Base-by-base conservation (phyloP, 805 yeast genomes). In the Nakazawaea molendinolei region DNA sequence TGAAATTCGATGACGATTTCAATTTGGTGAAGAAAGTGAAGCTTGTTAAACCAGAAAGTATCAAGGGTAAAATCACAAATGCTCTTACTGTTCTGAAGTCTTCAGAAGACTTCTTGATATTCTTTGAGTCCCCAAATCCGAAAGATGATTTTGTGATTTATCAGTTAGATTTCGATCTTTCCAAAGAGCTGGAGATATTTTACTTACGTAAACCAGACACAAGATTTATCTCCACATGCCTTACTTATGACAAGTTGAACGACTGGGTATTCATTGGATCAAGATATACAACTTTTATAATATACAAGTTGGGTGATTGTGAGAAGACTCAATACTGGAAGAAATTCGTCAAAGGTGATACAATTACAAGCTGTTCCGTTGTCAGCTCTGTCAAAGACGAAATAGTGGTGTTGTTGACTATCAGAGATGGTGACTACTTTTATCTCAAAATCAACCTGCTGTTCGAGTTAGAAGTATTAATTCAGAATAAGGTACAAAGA, bases 51-150 rank as follows among this genome's bases (percentile, higher is more conserved):
- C 49, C 59, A 3, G 53, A 53, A 1, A 52, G 67, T 3, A 53
- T 63, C 4, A 26, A 45, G 5, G 30, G 36, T 3, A 47, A 77
- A 46, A 60, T 72, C 5, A 69, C 72, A 18, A 80, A 78, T 46
- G 59, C 73, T 9, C 49, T 79, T 28, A 50, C 65, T 0, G 41
- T 52, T 3, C 41, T 44, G 12, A 48, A 44, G 12, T 41, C 50
- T 16, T 51, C 53, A 1, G 50, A 50, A 6, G 41, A 19, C 9
- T 33, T 63, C 10, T 63, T 63, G 31, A 27, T 75, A 0, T 49
- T 82, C 13, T 50, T 69, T 5, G 92, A 83, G 45, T 75, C 86
- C 12, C 89, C 92, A 28, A 76, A 80, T 48, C 79, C 82, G 1
- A 60, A 56, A 3, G 76, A 74, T 32, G 71, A 75, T 3, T 63